Evolutionary conservation across 2,329 filamentous ascomycete species (phyloP).

Genomic region (Biscogniauxia mediterranea): DNA sequence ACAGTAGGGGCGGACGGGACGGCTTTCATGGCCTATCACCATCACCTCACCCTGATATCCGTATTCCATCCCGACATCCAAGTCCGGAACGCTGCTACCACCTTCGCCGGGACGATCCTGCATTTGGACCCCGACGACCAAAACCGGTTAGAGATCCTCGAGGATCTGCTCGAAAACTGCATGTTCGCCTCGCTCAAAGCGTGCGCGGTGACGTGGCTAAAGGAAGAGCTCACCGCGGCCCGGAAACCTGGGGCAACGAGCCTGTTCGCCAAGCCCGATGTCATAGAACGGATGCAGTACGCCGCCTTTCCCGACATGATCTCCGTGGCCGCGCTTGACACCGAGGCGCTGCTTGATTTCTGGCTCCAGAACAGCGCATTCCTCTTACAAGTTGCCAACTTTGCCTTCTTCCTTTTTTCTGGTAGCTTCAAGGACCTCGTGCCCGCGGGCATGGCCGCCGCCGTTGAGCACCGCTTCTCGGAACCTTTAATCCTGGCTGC

Average conservation of each 20-base stretch:
- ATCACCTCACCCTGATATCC: slow-evolving; percentile 55
- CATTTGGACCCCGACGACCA: slow-evolving; percentile 60
- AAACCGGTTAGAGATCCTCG: slow-evolving; percentile 59
- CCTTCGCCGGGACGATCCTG: slow-evolving; percentile 52
- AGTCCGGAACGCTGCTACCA: slow-evolving; percentile 54
- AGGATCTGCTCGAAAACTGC: slow-evolving; percentile 65
- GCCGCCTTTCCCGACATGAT: slow-evolving; percentile 57
- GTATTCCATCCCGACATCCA: slow-evolving; percentile 55
- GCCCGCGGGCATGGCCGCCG: slow-evolving; percentile 54
- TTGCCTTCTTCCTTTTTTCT: slow-evolving; percentile 55
- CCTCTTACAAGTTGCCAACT: slow-evolving; percentile 60
- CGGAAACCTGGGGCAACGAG: slow-evolving; percentile 30
- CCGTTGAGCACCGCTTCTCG: slow-evolving; percentile 58
- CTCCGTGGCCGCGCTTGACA: slow-evolving; percentile 42
- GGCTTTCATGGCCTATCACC: slow-evolving; percentile 60
- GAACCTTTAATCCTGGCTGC: slow-evolving; percentile 50
- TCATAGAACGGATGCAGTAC: slow-evolving; percentile 60
- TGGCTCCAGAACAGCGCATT: slow-evolving; percentile 52
- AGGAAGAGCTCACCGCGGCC: slow-evolving; percentile 58
- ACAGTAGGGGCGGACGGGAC: slow-evolving; percentile 36
- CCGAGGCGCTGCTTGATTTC: slow-evolving; percentile 48
- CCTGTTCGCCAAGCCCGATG: slow-evolving; percentile 51
- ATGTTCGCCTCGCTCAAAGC: slow-evolving; percentile 61
- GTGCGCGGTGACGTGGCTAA: slow-evolving; percentile 61
- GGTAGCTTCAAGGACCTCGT: slow-evolving; percentile 47